These are phyloP conservation scores for Hyaloscypha finlandica DNA, from an alignment of 495 filamentous ascomycete genomes.

Conservation along the genomic window DNA sequence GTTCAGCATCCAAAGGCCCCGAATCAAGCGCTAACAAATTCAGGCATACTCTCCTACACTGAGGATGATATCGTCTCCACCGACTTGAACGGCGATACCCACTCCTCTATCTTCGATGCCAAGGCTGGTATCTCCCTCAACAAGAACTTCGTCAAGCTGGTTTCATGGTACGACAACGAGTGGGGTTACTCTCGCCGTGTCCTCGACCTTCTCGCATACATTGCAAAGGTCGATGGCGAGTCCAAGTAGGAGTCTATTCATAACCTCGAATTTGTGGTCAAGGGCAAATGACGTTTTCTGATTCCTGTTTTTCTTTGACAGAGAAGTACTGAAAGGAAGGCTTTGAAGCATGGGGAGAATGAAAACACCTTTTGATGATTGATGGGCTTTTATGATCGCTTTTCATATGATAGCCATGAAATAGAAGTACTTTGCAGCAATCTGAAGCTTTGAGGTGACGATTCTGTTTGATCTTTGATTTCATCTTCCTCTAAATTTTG, in stretches of 20 bases:
- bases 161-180: constrained; percentile 70
- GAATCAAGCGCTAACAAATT: constrained; percentile 36
- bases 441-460: too few species aligned
- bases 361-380: constrained; percentile 3
- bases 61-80: constrained; percentile 96
- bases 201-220: constrained; percentile 90
- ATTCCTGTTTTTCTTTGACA: constrained; percentile 28
- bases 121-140: constrained; percentile 99
- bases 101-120: constrained; percentile 98
- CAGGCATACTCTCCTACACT: constrained; percentile 89
- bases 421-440: constrained; percentile 21
- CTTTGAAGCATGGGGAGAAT: constrained; percentile 23
- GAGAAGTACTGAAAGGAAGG: constrained; percentile 33
- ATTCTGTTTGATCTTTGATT: too few species aligned
- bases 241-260: constrained; percentile 31
- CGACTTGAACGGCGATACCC: constrained; percentile 86
- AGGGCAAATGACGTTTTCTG: constrained; percentile 25
- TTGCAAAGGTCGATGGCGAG: constrained; percentile 76
- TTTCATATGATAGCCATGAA: constrained; percentile 21
- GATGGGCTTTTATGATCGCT: not conserved
- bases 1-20: constrained; percentile 25
- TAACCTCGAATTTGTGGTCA: constrained; percentile 13
- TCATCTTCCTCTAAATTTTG: too few species aligned
- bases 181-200: constrained; percentile 98
- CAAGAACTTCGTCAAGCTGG: constrained; percentile 97